Evolutionary conservation across 257 asterid genomes (phyloP).

Genomic region (Verbena officinalis): DNA sequence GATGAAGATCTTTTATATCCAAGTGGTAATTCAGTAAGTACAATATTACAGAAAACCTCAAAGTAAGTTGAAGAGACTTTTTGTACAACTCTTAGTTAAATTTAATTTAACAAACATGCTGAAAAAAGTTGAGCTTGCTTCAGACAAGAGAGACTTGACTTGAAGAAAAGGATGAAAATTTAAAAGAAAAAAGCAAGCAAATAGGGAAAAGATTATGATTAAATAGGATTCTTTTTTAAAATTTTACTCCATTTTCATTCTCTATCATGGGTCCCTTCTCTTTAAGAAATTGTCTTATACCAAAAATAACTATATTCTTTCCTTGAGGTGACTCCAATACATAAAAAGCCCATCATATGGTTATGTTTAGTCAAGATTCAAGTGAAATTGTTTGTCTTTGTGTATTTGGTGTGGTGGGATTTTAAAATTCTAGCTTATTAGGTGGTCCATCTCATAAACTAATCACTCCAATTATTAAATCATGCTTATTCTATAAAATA

Average conservation of each 20-base stretch:
- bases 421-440: not conserved
- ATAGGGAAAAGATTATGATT: constrained; percentile 29
- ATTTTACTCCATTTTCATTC: constrained; percentile 34
- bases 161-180: not conserved
- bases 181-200: not conserved
- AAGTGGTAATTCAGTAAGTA: no score
- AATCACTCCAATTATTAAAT: not conserved
- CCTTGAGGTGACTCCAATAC: constrained; percentile 70
- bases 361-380: constrained; percentile 34
- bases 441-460: not conserved
- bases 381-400: not conserved
- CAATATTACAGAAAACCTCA: not conserved
- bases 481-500: not conserved
- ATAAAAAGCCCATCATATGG: constrained; percentile 30
- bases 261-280: constrained; percentile 42
- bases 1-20: no score
- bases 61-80: not conserved
- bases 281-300: constrained; percentile 54
- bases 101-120: constrained; percentile 35
- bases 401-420: not conserved
- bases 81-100: constrained; percentile 15
- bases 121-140: constrained; percentile 35
- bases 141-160: constrained; percentile 23
- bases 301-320: constrained; percentile 36
- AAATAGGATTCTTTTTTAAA: constrained; percentile 29